Evolutionary conservation across 495 filamentous ascomycete species (phyloP), one percentile per base, ranked within the genome.

Genomic region (Penicillium turbatum): DNA sequence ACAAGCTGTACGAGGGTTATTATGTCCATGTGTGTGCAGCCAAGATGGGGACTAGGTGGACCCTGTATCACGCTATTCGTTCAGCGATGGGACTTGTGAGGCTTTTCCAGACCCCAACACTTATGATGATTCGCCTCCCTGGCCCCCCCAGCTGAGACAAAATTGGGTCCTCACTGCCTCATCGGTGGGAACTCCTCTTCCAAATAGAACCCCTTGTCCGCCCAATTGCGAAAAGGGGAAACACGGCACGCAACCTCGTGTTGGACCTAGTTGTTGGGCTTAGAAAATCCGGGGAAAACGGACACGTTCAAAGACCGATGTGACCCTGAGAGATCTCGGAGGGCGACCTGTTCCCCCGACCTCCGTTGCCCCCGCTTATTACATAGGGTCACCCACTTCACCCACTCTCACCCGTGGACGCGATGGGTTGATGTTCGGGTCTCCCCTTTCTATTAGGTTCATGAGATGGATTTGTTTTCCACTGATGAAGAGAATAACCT

Each of bases 11-110:
- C 10, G 17, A n/a, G n/a, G 46, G 15, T 46, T 45, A 34, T 46
- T 46, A 34, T 35, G 17, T 8, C 40, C 29, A 30, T 4, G 1
- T 17, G 30, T 45, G 27, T 31, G 40, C 24, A 29, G 17, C 17
- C 29, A 46, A 43, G 24, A 9, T 24, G 27, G 24, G 12, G 21
- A 24, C 48, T 26, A 35, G n/a, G 51, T 53, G 51, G 51, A 53
- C 51, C 51, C 51, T 53, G 51, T 15, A 45, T 45, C 5, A 11
- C n/a, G 29, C 38, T 43, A 42, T 49, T 31, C 13, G 32, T 37
- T 13, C 6, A 6, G 1, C 8, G n/a, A 37, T 37, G 35, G 15
- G n/a, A 37, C 35, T 37, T 11, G n/a, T n/a, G 35, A 37, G 35
- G n/a, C n/a, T 16, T 37, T 37, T 37, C n/a, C 35, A 16, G 15